Conservation (phyloP, 441 rosid genomes). For the Pelargonium citronellum region DNA sequence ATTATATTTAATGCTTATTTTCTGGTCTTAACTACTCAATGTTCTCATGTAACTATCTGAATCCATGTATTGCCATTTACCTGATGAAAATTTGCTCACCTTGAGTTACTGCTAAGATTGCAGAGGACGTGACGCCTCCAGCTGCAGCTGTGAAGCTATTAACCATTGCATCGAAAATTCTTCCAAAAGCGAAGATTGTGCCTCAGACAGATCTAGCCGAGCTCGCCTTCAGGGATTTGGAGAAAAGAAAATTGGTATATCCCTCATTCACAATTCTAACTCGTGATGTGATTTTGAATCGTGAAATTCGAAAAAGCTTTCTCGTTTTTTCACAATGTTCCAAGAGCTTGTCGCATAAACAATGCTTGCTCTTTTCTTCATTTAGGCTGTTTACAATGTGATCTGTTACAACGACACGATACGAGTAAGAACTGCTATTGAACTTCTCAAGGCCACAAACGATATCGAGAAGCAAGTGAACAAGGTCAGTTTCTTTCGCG, state of each 20-base stretch:
- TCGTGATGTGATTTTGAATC: background rate
- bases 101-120: slow-evolving; percentile 50
- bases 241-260: slow-evolving; percentile 63
- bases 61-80: too few relatives aligned
- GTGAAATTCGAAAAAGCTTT: background rate
- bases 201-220: slow-evolving; percentile 63
- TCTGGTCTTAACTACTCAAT: too few relatives aligned
- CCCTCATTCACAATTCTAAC: background rate
- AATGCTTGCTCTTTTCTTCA: slow-evolving; percentile 17
- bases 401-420: slow-evolving; percentile 50
- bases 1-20: too few relatives aligned
- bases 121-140: slow-evolving; percentile 73
- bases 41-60: too few relatives aligned
- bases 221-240: slow-evolving; percentile 60
- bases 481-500: slow-evolving; percentile 38
- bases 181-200: slow-evolving; percentile 83
- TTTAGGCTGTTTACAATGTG: slow-evolving; percentile 73
- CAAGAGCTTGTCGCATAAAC: background rate
- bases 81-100: slow-evolving; percentile 22
- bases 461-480: slow-evolving; percentile 65
- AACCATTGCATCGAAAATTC: slow-evolving; percentile 42
- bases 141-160: slow-evolving; percentile 48
- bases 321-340: too few relatives aligned
- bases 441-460: slow-evolving; percentile 63
- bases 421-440: slow-evolving; percentile 68